A percentile compares a stretch with the other conserved stretches of the same genome.
Evolutionary conservation across 2,329 filamentous ascomycete species (phyloP).

Genomic region (Pyrenochaeta sp.): DNA sequence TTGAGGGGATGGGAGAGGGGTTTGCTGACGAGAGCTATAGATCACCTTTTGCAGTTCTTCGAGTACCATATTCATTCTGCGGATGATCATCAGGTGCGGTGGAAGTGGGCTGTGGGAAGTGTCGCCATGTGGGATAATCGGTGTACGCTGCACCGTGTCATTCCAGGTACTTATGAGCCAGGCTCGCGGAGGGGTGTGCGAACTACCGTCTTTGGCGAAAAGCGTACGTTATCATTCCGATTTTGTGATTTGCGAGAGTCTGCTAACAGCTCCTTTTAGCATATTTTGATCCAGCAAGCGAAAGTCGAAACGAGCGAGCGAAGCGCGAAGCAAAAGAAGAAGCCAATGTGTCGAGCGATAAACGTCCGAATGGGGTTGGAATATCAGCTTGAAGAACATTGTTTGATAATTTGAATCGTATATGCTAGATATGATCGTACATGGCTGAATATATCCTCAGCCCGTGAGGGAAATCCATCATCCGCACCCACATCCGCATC

Average conservation of each 20-base stretch:
- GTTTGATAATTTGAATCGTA: neutral
- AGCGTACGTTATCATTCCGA: neutral
- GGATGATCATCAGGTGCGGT: slow-evolving; percentile 13
- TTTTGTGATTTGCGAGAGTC: neutral
- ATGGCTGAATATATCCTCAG: neutral
- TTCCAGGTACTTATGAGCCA: slow-evolving; percentile 8
- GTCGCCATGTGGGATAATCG: slow-evolving; percentile 22
- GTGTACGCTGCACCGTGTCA: slow-evolving; percentile 5
- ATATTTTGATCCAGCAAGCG: neutral
- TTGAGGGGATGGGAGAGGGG: neutral
- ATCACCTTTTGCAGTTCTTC: slow-evolving; percentile 8
- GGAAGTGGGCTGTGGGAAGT: slow-evolving; percentile 15
- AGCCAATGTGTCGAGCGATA: neutral
- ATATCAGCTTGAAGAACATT: neutral
- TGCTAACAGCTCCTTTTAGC: neutral
- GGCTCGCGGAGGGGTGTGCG: neutral
- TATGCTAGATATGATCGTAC: neutral
- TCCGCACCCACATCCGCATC: neutral
- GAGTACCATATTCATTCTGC: slow-evolving; percentile 15
- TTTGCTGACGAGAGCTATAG: neutral
- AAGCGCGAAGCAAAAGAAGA: neutral
- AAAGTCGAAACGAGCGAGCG: neutral
- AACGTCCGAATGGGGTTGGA: neutral
- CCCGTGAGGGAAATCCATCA: neutral
- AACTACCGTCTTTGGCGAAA: neutral